Evolutionary conservation across 495 filamentous ascomycete species (phyloP).

Genomic region (Neurospora pannonica): DNA sequence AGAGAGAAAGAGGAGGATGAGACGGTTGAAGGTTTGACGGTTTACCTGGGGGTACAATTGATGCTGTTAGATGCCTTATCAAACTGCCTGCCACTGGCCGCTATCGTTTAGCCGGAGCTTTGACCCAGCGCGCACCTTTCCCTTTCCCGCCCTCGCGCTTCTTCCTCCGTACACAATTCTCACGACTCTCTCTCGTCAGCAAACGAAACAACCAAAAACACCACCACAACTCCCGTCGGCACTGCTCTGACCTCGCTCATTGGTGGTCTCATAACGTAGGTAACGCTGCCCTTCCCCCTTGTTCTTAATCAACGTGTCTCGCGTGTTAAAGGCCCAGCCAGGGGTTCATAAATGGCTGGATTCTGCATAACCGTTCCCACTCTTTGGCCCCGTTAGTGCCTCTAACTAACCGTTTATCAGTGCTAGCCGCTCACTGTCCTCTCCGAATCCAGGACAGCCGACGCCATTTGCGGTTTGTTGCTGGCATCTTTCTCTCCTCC

Average conservation of each 20-base stretch:
- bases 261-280: not conserved
- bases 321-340: not conserved
- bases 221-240: not conserved
- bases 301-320: not conserved
- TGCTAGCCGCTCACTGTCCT: not conserved
- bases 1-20: not conserved
- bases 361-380: not conserved
- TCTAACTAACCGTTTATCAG: not conserved
- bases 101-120: not conserved
- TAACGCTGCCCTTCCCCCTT: not conserved
- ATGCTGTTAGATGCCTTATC: not conserved
- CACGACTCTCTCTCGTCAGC: not conserved
- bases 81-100: not conserved
- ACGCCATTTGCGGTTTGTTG: not conserved
- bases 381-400: not conserved
- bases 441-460: not conserved
- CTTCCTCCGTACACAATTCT: not conserved
- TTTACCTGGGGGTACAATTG: not conserved
- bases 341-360: not conserved
- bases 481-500: not conserved
- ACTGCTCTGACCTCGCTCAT: not conserved
- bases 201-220: not conserved
- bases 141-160: not conserved
- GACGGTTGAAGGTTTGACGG: not conserved
- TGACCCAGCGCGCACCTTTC: not conserved